Percentiles rank a stretch among this genome's conserved stretches.
Conservation (phyloP, 257 asterid genomes). For the Osmanthus fragrans region DNA sequence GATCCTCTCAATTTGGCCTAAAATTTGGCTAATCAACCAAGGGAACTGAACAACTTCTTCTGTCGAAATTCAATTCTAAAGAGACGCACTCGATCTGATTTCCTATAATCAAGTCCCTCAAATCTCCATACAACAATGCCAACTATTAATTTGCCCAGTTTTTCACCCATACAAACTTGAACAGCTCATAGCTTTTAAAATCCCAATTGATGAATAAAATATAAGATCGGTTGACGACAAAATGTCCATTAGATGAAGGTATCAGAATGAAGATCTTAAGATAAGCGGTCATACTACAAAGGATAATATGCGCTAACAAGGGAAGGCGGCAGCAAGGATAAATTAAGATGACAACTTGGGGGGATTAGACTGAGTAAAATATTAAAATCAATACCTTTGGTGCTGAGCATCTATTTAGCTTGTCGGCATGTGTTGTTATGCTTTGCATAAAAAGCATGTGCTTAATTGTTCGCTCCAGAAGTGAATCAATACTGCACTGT, state of each 20-base stretch:
- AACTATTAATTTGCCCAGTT: too few relatives aligned
- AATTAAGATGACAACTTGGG: background rate
- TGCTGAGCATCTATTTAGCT: slow-evolving; percentile 68
- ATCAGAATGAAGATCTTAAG: background rate
- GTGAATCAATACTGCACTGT: slow-evolving; percentile 99
- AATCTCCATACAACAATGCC: too few relatives aligned
- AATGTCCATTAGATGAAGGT: background rate
- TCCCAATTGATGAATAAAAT: background rate
- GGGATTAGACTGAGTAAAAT: background rate
- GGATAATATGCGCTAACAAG: background rate
- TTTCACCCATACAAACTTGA: background rate
- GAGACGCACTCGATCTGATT: too few relatives aligned
- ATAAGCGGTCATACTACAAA: background rate
- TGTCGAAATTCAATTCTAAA: too few relatives aligned
- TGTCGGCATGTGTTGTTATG: slow-evolving; percentile 78
- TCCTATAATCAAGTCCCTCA: too few relatives aligned
- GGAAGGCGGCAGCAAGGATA: background rate
- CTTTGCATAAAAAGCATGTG: slow-evolving; percentile 91
- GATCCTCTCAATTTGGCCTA: too few relatives aligned
- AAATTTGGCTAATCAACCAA: too few relatives aligned
- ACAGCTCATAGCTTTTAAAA: background rate
- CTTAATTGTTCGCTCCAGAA: slow-evolving; percentile 80
- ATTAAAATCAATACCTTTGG: slow-evolving; percentile 53
- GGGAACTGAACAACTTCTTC: too few relatives aligned
- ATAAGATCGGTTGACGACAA: too few relatives aligned